Evolutionary conservation across 164 flowering plant genomes (phyloP).

Genomic region (Cinnamomum micranthum): DNA sequence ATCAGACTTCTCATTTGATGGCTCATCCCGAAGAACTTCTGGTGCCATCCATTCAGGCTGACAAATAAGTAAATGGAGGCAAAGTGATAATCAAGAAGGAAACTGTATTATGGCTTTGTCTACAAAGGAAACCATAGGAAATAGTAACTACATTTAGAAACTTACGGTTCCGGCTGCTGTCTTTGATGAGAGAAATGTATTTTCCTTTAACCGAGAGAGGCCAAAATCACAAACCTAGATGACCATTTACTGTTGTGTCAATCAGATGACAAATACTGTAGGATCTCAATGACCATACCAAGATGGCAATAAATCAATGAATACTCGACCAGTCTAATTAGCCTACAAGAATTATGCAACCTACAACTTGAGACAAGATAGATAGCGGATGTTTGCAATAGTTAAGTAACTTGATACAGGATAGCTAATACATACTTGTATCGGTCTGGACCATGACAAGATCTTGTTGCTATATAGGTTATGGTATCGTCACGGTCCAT

Average conservation of each 20-base stretch:
- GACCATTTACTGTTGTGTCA: slow-evolving; percentile 3
- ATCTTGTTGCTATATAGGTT: too few species aligned
- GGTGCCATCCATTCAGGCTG: slow-evolving; percentile 99
- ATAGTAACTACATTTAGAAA: slow-evolving; percentile 8
- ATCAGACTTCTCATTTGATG: slow-evolving; percentile 92
- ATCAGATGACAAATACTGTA: neutral
- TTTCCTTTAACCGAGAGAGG: slow-evolving; percentile 90
- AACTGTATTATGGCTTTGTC: neutral
- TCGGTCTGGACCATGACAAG: too few species aligned
- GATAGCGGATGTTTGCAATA: too few species aligned
- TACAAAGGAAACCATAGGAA: neutral
- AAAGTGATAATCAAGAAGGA: neutral
- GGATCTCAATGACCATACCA: neutral
- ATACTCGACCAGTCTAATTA: neutral
- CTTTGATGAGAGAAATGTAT: slow-evolving; percentile 96
- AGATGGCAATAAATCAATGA: neutral
- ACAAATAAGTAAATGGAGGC: slow-evolving; percentile 5
- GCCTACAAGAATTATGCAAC: neutral
- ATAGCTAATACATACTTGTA: too few species aligned
- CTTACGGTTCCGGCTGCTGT: slow-evolving; percentile 99
- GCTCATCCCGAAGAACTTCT: slow-evolving; percentile 95
- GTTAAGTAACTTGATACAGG: too few species aligned
- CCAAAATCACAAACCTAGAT: slow-evolving; percentile 97
- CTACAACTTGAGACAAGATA: too few species aligned
- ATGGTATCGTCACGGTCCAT: too few species aligned